Evolutionary conservation across 2,329 filamentous ascomycete genomes (phyloP).

Genomic region (Mycosphaerelloides madeirae): DNA sequence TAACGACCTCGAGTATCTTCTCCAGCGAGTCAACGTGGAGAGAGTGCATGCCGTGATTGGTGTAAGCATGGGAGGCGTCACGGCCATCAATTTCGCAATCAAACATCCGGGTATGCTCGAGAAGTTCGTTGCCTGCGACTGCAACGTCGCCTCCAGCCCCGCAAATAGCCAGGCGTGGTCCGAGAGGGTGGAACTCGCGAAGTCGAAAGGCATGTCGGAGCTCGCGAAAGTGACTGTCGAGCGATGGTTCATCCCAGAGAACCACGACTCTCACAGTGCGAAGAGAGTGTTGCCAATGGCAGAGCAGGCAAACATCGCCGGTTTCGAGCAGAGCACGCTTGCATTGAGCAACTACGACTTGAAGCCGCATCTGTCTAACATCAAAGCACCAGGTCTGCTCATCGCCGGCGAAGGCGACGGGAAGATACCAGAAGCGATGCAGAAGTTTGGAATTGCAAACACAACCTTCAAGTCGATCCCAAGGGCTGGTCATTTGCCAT

Average conservation of each 20-base stretch:
- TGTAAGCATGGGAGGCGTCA: slow-evolving; percentile 77
- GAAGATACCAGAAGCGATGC: slow-evolving; percentile 73
- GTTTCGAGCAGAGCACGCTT: slow-evolving; percentile 63
- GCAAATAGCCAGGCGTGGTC: slow-evolving; percentile 76
- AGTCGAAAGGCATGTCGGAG: slow-evolving; percentile 33
- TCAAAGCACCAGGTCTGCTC: slow-evolving; percentile 59
- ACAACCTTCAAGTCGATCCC: slow-evolving; percentile 62
- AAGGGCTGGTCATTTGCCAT: slow-evolving; percentile 73
- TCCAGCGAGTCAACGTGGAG: slow-evolving; percentile 64
- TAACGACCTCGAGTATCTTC: slow-evolving; percentile 61
- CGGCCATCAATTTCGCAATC: slow-evolving; percentile 67
- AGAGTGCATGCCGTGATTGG: slow-evolving; percentile 65
- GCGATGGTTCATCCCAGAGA: slow-evolving; percentile 65
- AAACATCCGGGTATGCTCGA: slow-evolving; percentile 56
- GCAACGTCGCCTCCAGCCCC: slow-evolving; percentile 65
- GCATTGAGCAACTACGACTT: slow-evolving; percentile 71
- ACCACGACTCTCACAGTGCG: slow-evolving; percentile 56
- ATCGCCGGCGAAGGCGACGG: slow-evolving; percentile 71
- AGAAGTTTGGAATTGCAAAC: slow-evolving; percentile 52
- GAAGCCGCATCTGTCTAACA: slow-evolving; percentile 50
- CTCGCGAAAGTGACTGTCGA: slow-evolving; percentile 67
- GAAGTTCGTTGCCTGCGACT: slow-evolving; percentile 71
- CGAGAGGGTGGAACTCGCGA: slow-evolving; percentile 64
- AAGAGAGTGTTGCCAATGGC: slow-evolving; percentile 65
- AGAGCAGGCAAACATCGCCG: slow-evolving; percentile 61